A percentile compares a stretch with the other conserved stretches of the same genome.
phyloP scores from a whole-genome alignment of 2,329 filamentous ascomycete genomes.

The Pseudocercospora ulei region DNA sequence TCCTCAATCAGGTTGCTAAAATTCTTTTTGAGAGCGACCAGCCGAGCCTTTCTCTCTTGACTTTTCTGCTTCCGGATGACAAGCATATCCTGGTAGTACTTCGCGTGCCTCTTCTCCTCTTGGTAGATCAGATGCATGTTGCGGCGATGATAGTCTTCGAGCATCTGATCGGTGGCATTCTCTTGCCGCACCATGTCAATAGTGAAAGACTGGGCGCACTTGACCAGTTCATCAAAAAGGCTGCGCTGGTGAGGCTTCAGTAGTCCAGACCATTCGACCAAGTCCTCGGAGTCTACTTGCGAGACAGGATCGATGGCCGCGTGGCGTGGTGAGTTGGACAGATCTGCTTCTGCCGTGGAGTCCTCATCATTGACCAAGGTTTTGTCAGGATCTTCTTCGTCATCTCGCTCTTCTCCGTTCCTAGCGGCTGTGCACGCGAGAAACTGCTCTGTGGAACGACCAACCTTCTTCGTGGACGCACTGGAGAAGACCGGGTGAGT shows the following conservation, averaged over 20 bases:
- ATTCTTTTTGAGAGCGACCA: background rate
- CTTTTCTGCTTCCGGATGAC: conserved; percentile 25
- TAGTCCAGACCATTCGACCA: conserved; percentile 34
- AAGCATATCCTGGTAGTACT: conserved; percentile 32
- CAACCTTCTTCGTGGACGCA: background rate
- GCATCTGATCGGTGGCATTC: conserved; percentile 38
- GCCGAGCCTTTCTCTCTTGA: background rate
- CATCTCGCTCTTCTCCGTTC: background rate
- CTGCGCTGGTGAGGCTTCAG: conserved; percentile 36
- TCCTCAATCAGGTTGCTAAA: conserved; percentile 4
- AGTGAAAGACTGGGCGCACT: conserved; percentile 39
- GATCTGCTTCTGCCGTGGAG: background rate
- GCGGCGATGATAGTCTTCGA: conserved; percentile 40
- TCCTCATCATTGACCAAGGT: conserved; percentile 6
- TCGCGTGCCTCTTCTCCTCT: conserved; percentile 37
- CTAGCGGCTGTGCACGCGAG: background rate
- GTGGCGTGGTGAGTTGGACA: background rate
- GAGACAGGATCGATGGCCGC: conserved; percentile 4
- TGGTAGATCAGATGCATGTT: conserved; percentile 39
- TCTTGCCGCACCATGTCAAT: conserved; percentile 43
- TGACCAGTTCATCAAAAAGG: conserved; percentile 35
- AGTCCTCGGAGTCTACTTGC: conserved; percentile 16
- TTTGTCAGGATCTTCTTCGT: conserved; percentile 13
- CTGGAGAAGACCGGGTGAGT: background rate
- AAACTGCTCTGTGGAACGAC: background rate